Percentiles rank a stretch among this genome's conserved stretches.
Evolutionary conservation across 805 yeast genomes (phyloP).

Genomic region (Metschnikowia drakensbergensis): DNA sequence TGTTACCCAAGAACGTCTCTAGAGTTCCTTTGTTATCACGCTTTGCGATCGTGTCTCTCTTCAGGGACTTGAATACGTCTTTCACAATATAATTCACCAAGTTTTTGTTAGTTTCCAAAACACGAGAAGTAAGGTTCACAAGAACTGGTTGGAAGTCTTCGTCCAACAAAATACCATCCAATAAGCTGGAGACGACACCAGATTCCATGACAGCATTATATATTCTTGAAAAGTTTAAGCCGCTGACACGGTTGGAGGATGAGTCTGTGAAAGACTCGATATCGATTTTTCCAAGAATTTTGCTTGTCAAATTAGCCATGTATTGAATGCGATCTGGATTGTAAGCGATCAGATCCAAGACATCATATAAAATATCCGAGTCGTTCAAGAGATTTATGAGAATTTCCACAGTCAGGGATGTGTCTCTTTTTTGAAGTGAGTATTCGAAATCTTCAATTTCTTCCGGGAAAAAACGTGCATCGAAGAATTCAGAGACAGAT

Average conservation of each 20-base stretch:
- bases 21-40: constrained; percentile 23
- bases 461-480: constrained; percentile 5
- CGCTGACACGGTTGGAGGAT: constrained; percentile 7
- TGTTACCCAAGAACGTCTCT: constrained; percentile 26
- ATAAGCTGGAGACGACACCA: constrained; percentile 31
- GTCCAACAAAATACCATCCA: constrained; percentile 40
- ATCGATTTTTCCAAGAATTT: constrained; percentile 15
- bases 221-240: constrained; percentile 19
- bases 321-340: constrained; percentile 25
- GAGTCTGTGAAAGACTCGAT: constrained; percentile 10
- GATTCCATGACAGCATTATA: constrained; percentile 26
- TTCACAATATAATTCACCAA: constrained; percentile 21
- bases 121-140: constrained; percentile 27
- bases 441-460: constrained; percentile 15
- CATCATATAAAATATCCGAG: constrained; percentile 32
- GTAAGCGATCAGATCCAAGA: constrained; percentile 35
- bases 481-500: constrained; percentile 6
- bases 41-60: constrained; percentile 15
- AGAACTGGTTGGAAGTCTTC: constrained; percentile 29
- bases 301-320: constrained; percentile 32
- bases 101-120: constrained; percentile 31
- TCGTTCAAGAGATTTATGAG: constrained; percentile 26
- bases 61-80: constrained; percentile 21
- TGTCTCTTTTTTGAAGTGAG: constrained; percentile 17
- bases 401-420: constrained; percentile 21